A percentile compares a stretch with the other conserved stretches of the same genome.
Conservation (phyloP, 140 eudicot genomes). For the Flaveria floridana region DNA sequence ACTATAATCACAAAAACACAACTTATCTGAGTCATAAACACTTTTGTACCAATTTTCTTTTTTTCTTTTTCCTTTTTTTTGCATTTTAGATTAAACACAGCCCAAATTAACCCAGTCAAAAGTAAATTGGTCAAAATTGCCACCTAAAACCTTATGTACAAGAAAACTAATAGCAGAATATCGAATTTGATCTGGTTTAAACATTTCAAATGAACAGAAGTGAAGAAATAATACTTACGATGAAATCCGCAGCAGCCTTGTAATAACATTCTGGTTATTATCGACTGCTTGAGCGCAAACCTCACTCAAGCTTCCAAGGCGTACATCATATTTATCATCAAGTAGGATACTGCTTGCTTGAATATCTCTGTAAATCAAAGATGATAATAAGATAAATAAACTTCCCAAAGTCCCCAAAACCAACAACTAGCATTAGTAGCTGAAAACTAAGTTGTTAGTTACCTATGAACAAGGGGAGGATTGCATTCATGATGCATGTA, state of each 20-base stretch:
- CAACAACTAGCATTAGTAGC: conserved; percentile 17
- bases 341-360: conserved; percentile 93
- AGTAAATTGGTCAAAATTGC: neutral
- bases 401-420: conserved; percentile 2
- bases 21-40: neutral
- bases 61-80: neutral
- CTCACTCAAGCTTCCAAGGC: conserved; percentile 83
- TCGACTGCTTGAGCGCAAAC: conserved; percentile 66
- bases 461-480: conserved; percentile 90
- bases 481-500: conserved; percentile 75
- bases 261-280: conserved; percentile 45
- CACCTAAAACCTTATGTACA: neutral
- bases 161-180: neutral
- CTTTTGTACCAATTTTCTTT: neutral
- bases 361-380: conserved; percentile 50
- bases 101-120: neutral
- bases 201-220: neutral
- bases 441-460: conserved; percentile 10
- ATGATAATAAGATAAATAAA: neutral
- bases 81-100: neutral
- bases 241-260: conserved; percentile 63
- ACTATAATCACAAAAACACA: neutral
- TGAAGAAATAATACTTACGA: conserved; percentile 50
- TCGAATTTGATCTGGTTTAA: neutral
- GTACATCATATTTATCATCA: conserved; percentile 84